These are phyloP conservation scores for Xylaria sp. DNA, from an alignment of 2,329 filamentous ascomycete species.

Conservation along the genomic window DNA sequence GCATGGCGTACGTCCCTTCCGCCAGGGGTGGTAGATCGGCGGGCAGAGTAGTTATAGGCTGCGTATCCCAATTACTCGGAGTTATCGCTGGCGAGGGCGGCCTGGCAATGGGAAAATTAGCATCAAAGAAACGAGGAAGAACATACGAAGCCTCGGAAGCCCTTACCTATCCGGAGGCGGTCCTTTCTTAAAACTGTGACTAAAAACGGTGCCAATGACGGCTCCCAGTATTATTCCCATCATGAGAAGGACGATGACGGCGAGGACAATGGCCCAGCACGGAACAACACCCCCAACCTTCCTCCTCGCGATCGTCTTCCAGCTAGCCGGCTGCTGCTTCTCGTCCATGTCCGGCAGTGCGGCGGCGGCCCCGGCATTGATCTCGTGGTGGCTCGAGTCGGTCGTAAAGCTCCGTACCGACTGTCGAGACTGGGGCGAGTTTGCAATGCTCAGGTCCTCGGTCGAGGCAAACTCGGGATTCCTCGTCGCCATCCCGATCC, in stretches of 20 bases:
- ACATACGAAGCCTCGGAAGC: neutral
- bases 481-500: constrained; percentile 61
- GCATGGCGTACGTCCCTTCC: constrained; percentile 59
- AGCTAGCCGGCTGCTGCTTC: constrained; percentile 48
- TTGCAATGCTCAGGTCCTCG: constrained; percentile 51
- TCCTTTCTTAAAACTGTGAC: constrained; percentile 31
- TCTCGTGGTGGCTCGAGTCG: constrained; percentile 55
- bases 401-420: constrained; percentile 56
- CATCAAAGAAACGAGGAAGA: constrained; percentile 1
- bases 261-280: constrained; percentile 61
- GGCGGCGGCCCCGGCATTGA: constrained; percentile 57
- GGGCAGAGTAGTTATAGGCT: constrained; percentile 54
- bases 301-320: constrained; percentile 56
- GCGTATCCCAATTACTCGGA: constrained; percentile 51
- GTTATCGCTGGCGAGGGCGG: constrained; percentile 13
- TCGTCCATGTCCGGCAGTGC: constrained; percentile 49
- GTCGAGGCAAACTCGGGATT: constrained; percentile 65
- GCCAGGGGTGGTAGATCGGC: constrained; percentile 54
- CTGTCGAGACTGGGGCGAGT: constrained; percentile 51
- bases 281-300: constrained; percentile 63
- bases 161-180: constrained; percentile 21
- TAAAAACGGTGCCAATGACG: constrained; percentile 54
- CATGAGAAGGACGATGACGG: constrained; percentile 51
- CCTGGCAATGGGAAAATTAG: constrained; percentile 26
- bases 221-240: constrained; percentile 60